These are phyloP conservation scores for Leishmania braziliensis DNA, from an alignment of 208 protist species.

Conservation along the genomic window DNA sequence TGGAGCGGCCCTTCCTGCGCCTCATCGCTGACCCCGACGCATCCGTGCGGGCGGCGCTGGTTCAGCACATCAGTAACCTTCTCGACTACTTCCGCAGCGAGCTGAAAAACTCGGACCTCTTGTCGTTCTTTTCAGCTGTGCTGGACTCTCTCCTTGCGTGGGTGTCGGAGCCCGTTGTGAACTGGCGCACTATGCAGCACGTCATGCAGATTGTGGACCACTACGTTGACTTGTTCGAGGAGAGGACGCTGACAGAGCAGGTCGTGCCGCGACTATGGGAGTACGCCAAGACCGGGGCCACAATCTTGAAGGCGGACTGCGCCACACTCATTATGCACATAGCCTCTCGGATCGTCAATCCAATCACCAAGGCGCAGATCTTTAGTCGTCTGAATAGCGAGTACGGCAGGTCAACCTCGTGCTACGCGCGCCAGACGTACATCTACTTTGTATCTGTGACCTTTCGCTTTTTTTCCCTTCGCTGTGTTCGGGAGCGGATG, in stretches of 20 bases:
- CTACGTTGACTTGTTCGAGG: slow-evolving; percentile 65
- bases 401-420: slow-evolving; percentile 70
- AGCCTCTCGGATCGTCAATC: slow-evolving; percentile 33
- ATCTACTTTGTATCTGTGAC: slow-evolving; percentile 58
- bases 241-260: slow-evolving; percentile 54
- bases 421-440: slow-evolving; percentile 77
- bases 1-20: slow-evolving; percentile 75
- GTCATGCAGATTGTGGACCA: slow-evolving; percentile 57
- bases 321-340: slow-evolving; percentile 67
- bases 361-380: slow-evolving; percentile 67
- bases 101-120: slow-evolving; percentile 33
- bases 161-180: slow-evolving; percentile 38
- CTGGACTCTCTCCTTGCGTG: slow-evolving; percentile 51
- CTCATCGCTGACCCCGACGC: slow-evolving; percentile 61
- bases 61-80: slow-evolving; percentile 54
- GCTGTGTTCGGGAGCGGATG: slow-evolving; percentile 84
- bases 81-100: slow-evolving; percentile 78
- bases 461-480: slow-evolving; percentile 70
- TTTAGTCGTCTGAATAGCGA: slow-evolving; percentile 85
- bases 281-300: slow-evolving; percentile 66
- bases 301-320: slow-evolving; percentile 63
- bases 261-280: slow-evolving; percentile 67
- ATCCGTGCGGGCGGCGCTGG: slow-evolving; percentile 56
- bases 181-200: slow-evolving; percentile 80
- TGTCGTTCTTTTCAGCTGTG: slow-evolving; percentile 57